Evolutionary conservation across 1,139 yeast species (phyloP), one percentile per base, ranked within the genome.

Genomic region (Taphrina flavorubra): DNA sequence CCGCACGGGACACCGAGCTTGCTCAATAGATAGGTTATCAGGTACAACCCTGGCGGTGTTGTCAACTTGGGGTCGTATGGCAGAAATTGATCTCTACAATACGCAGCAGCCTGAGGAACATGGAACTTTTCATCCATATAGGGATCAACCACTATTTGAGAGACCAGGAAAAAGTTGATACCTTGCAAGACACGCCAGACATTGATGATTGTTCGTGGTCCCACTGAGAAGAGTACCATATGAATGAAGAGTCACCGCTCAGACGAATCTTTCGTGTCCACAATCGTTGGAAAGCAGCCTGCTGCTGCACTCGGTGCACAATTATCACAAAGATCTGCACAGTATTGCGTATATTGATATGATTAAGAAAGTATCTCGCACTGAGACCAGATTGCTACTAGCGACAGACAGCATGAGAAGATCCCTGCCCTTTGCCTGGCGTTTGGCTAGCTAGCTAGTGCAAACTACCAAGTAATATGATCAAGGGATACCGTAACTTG

Each of bases 1-100:
- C 31, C 18, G 47, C 67, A 63, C n/a, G 67, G 67, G 25, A 55
- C 14, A 14, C 67, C 61, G 18, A 63, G 13, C 25, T 16, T 14
- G 16, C 31, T 31, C 11, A 55, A 47, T 11, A 34, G 13, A 14
- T 18, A 31, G 37, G 61, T 44, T 13, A 57, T 11, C 10, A 71
- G 46, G 25, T 94, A 94, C 47, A 94, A 79, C 0, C 99, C 99
- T 0, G 99, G 99, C 1, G 99, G 99, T 0, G 99, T 94, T 2
- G 99, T 94, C 76, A 95, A 91, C 76, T 92, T 94, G 46, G 86
- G 82, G 77, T 94, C 94, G 97, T 98, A 94, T 0, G 80, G 75
- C 14, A 72, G 71, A 79, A 87, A 91, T 61, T 85, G 80, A 13
- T 88, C 88, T 0, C 78, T 74, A 71, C 91, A 85, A 76, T 89